Conservation (phyloP, 768 basidiomycete species). For the Serpula lacrymans region DNA sequence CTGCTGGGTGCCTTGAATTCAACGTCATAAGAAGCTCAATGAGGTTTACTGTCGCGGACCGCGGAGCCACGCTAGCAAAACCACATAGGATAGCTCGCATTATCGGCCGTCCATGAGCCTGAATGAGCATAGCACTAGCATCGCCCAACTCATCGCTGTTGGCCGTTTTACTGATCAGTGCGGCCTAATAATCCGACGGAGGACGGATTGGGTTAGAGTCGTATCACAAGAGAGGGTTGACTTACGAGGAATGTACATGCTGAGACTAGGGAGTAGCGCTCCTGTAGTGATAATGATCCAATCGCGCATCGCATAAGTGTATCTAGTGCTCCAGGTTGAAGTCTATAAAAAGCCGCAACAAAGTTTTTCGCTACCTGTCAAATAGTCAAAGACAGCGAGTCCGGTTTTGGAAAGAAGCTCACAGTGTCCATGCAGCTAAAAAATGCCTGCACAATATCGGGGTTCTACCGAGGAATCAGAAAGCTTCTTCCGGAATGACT, state of each 20-base stretch:
- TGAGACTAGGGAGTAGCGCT: slow-evolving; percentile 80
- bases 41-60: slow-evolving; percentile 79
- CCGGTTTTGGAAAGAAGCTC: slow-evolving; percentile 18
- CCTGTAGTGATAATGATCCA: slow-evolving; percentile 66
- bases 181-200: slow-evolving; percentile 37
- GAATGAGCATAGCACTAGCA: slow-evolving; percentile 49
- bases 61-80: slow-evolving; percentile 81
- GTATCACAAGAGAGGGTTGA: slow-evolving; percentile 8
- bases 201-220: too few relatives aligned
- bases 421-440: slow-evolving; percentile 81
- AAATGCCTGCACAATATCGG: slow-evolving; percentile 88
- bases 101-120: slow-evolving; percentile 58
- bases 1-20: slow-evolving; percentile 50
- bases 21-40: slow-evolving; percentile 77
- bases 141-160: slow-evolving; percentile 57
- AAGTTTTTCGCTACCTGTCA: slow-evolving; percentile 54
- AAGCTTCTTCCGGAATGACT: not conserved
- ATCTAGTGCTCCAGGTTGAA: slow-evolving; percentile 62
- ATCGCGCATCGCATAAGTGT: slow-evolving; percentile 69
- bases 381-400: not conserved
- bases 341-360: slow-evolving; percentile 52
- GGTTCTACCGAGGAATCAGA: slow-evolving; percentile 53
- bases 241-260: slow-evolving; percentile 81
- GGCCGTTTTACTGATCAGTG: slow-evolving; percentile 65
- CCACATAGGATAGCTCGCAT: slow-evolving; percentile 74